phyloP scores from a whole-genome alignment of 75 land plant genomes.

The Cupressus sempervirens region DNA sequence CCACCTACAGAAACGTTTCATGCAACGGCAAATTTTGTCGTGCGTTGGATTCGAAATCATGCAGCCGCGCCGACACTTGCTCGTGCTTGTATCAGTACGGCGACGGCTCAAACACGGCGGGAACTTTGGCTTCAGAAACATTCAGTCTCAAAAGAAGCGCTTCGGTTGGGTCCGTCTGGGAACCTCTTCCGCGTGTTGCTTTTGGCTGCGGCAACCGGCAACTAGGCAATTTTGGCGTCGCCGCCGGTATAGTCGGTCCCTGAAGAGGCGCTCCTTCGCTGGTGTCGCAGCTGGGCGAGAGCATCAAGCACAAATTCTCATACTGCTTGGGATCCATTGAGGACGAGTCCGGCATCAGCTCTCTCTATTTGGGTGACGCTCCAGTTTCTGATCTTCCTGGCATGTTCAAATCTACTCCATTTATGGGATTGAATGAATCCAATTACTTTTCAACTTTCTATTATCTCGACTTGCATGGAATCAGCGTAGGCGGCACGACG shows the following conservation, averaged over 20 bases:
- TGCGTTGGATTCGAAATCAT: neutral
- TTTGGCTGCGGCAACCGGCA: neutral
- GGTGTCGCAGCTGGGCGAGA: neutral
- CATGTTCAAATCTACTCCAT: neutral
- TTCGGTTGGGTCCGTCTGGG: neutral
- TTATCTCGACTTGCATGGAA: neutral
- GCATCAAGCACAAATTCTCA: neutral
- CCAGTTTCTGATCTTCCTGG: too few species aligned
- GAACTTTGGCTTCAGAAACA: neutral
- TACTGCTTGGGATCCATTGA: neutral
- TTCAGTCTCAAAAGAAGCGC: neutral
- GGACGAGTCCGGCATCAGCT: neutral
- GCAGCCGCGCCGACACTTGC: neutral
- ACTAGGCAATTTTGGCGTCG: neutral
- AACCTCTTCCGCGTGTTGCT: neutral
- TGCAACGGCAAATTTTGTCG: neutral
- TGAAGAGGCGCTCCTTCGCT: neutral
- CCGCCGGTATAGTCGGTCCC: neutral
- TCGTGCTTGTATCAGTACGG: neutral
- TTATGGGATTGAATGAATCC: neutral
- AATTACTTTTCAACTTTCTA: neutral
- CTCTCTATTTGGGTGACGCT: neutral
- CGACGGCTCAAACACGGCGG: neutral
- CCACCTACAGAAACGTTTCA: neutral
- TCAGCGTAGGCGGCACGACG: neutral